Percentiles rank a stretch among this genome's conserved stretches.
phyloP scores from a whole-genome alignment of 371 early-diverging fungal species.

The Syncephalastrum sp. region DNA sequence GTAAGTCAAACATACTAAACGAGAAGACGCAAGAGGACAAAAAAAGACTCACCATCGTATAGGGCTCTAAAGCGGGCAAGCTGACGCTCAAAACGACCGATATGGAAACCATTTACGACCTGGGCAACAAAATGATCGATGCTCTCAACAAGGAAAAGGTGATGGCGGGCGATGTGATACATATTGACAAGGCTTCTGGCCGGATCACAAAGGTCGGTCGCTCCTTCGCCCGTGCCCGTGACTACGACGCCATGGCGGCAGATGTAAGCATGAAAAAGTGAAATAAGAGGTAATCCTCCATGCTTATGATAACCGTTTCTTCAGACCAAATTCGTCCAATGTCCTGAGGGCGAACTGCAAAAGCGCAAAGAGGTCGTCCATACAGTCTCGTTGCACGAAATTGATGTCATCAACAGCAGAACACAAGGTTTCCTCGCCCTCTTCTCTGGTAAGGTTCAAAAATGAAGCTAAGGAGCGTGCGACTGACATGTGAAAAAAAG shows the following conservation, averaged over 20 bases:
- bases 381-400: constrained; percentile 97
- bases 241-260: constrained; percentile 96
- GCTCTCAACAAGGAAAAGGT: constrained; percentile 97
- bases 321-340: constrained; percentile 94
- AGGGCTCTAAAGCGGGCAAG: constrained; percentile 93
- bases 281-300: not conserved
- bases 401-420: constrained; percentile 99
- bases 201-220: constrained; percentile 96
- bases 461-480: too few relatives aligned
- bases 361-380: constrained; percentile 95
- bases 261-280: constrained; percentile 56
- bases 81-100: constrained; percentile 99
- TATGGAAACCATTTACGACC: constrained; percentile 99
- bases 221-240: constrained; percentile 91
- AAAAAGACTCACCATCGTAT: constrained; percentile 4
- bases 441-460: constrained; percentile 75
- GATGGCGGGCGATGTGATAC: constrained; percentile 96
- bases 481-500: not conserved
- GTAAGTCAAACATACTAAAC: constrained; percentile 49
- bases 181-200: constrained; percentile 98
- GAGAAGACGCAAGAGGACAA: too few relatives aligned
- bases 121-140: constrained; percentile 98
- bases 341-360: constrained; percentile 99
- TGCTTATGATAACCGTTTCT: not conserved
- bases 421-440: constrained; percentile 96